Evolutionary conservation across 257 asterid genomes (phyloP), one percentile per base, ranked within the genome.

Genomic region (Capsicum pubescens): DNA sequence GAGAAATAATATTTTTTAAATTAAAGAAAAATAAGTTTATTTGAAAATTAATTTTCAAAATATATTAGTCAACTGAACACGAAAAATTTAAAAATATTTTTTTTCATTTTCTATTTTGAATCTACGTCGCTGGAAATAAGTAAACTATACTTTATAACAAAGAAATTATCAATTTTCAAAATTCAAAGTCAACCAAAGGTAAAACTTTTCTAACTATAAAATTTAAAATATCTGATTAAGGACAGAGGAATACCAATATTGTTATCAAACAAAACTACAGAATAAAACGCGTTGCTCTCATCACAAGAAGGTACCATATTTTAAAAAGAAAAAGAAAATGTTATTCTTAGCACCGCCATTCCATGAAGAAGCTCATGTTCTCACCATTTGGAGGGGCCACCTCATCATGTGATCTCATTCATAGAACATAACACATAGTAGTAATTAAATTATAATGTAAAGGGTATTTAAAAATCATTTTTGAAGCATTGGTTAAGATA

Each of bases 231-330:
- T 70, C 0, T 42, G 0, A 39, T 70, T 70, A 42, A 42, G 1
- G 0, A 17, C 0, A 0, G 3, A 4, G 8, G 9, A 19, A 16
- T 70, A 17, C 1, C 3, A 0, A 0, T 14, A 44, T 72, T 10
- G 1, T 6, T 72, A 48, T 72, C 7, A 0, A 48, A 74, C 0
- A 12, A 50, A 21, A 12, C 61, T 7, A 52, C 2, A 13, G 21
- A 21, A 44, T 39, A 44, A 44, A 52, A 52, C 81, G 81, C 81
- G 81, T 76, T 50, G 81, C 50, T 74, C 81, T 74, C 81, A 50
- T 50, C 11, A 1, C 8, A 26, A 11, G 1, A 64, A 11, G 13
- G 26, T 1, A 12, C 67, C 12, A 17, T 57, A n/a, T 46, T 71
- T 26, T 26, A 26, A 26, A 26, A 26, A 12, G 54, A 44, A n/a